Percentiles rank a stretch among this genome's conserved stretches.
These are phyloP conservation scores for Cercophora newfieldiana DNA, from an alignment of 495 filamentous ascomycete species.

Conservation along the genomic window DNA sequence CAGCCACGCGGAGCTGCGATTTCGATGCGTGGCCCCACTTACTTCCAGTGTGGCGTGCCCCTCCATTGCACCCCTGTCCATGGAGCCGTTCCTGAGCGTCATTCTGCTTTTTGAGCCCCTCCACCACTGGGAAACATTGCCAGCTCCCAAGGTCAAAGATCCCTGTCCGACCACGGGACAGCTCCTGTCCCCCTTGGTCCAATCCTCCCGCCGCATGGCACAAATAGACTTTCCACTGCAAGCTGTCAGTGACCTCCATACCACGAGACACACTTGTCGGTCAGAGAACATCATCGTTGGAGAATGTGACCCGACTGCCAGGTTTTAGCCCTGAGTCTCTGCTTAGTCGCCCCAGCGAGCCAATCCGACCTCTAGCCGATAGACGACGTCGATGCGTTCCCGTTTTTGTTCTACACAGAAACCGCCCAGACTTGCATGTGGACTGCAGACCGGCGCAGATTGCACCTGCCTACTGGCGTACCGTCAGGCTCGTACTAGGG, in stretches of 20 bases:
- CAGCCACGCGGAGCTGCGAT: neutral
- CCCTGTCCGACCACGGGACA: neutral
- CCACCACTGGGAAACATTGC: neutral
- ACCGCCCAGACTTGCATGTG: neutral
- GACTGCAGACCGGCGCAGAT: neutral
- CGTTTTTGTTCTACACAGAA: neutral
- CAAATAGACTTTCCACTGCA: too few relatives aligned
- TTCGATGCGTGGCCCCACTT: neutral
- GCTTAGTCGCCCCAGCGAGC: neutral
- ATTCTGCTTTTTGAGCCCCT: neutral
- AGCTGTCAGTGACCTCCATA: neutral
- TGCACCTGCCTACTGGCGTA: neutral
- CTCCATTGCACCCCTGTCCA: neutral
- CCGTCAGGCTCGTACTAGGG: neutral
- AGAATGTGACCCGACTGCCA: neutral
- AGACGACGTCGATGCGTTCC: neutral
- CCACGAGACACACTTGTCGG: neutral
- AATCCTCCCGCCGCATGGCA: too few relatives aligned
- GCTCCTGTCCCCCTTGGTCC: neutral
- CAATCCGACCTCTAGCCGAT: conserved; percentile 5
- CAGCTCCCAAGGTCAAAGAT: neutral
- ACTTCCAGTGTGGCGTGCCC: neutral
- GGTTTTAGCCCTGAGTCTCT: neutral
- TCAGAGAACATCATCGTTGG: neutral
- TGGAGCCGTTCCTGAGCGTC: conserved; percentile 5